These are phyloP conservation scores for Teunomyces barrocoloradensis DNA, from an alignment of 805 yeast species.

Conservation along the genomic window DNA sequence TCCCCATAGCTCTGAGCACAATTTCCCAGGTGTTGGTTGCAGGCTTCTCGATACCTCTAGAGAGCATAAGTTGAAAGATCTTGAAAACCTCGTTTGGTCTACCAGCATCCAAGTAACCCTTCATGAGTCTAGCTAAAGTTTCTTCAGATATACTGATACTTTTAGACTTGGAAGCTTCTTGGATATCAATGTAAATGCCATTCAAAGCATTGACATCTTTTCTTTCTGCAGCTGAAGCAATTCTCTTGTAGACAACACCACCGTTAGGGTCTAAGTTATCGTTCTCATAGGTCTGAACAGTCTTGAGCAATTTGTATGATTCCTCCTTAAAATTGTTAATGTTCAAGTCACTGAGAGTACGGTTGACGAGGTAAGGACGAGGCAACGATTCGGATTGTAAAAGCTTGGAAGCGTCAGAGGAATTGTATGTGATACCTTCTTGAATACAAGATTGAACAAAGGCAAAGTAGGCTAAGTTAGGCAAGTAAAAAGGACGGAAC, in stretches of 20 bases:
- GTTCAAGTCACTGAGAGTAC: slow-evolving; percentile 16
- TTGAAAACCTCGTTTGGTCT: slow-evolving; percentile 35
- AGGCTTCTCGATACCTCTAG: slow-evolving; percentile 37
- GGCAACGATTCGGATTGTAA: slow-evolving; percentile 27
- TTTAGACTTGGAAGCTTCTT: slow-evolving; percentile 21
- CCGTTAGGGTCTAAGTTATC: slow-evolving; percentile 37
- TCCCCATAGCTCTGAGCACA: slow-evolving; percentile 49
- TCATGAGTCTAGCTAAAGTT: slow-evolving; percentile 46
- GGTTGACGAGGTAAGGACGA: slow-evolving; percentile 13
- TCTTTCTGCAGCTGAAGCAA: slow-evolving; percentile 18
- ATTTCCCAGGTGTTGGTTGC: slow-evolving; percentile 56
- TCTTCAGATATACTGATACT: slow-evolving; percentile 36
- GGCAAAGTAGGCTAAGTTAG: slow-evolving; percentile 33
- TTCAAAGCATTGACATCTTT: slow-evolving; percentile 19
- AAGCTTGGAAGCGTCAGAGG: slow-evolving; percentile 24
- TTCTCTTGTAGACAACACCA: slow-evolving; percentile 16
- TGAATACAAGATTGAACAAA: slow-evolving; percentile 29
- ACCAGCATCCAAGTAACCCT: slow-evolving; percentile 39
- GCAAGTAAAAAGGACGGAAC: slow-evolving; percentile 13
- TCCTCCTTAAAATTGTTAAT: slow-evolving; percentile 8
- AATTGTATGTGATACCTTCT: slow-evolving; percentile 20
- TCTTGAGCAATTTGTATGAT: slow-evolving; percentile 3
- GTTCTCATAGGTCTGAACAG: slow-evolving; percentile 10
- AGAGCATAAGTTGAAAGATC: slow-evolving; percentile 51
- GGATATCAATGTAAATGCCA: slow-evolving; percentile 23